Evolutionary conservation across 768 basidiomycete genomes (phyloP), one percentile per base, ranked within the genome.

Genomic region (Macrolepiota albuminosa): DNA sequence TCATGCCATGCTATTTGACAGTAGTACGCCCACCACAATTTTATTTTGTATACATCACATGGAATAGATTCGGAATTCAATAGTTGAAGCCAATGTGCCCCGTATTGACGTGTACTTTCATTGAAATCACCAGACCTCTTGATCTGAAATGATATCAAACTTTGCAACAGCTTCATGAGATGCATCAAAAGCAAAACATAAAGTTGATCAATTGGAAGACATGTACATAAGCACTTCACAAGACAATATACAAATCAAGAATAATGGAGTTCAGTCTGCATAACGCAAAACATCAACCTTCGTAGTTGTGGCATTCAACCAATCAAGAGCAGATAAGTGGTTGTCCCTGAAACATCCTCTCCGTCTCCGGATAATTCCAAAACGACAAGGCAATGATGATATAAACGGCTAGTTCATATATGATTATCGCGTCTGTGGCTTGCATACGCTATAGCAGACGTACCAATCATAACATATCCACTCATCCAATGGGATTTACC

Each of bases 401-500:
- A 57, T 76, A 78, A 11, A 74, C 72, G 33, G 69, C 72, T 75
- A 52, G 18, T 50, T 48, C 10, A 21, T 1, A 51, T 14, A 11
- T 26, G 4, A 10, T 51, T 51, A 51, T 36, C 10, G 2, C 13
- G n/a, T 2, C 3, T 9, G 11, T 10, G n/a, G 10, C 7, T 21
- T 13, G 11, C 5, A 24, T 33, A 13, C 4, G 54, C 31, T n/a
- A 42, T 36, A 46, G 55, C n/a, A n/a, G 42, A 67, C 71, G 56
- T 57, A 74, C 73, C 71, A 13, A 77, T 72, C 21, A 78, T 64
- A 9, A 71, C 72, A 34, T 76, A 63, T 5, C 75, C 76, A 62
- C 78, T 79, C 68, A 79, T 75, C 79, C 79, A 81, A 53, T 78
- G 76, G 26, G 77, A 75, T 64, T 78, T 80, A 21, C 79, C 80